These are phyloP conservation scores for Fusarium bulbicola DNA, from an alignment of 2,329 filamentous ascomycete genomes.

Conservation along the genomic window DNA sequence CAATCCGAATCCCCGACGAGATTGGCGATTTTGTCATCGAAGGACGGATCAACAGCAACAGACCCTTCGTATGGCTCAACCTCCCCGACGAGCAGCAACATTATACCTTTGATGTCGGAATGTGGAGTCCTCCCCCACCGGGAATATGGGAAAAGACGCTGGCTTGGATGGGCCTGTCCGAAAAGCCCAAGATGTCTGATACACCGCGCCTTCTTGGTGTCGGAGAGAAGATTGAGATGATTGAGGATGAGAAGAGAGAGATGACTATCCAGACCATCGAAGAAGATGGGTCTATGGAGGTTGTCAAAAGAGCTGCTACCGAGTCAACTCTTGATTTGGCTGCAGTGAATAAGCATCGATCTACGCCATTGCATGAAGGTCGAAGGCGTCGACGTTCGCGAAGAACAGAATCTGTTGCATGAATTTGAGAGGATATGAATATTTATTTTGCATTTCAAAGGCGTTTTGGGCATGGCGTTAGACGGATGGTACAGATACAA, in stretches of 20 bases:
- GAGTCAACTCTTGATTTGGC: slow-evolving; percentile 14
- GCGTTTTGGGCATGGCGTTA: slow-evolving; percentile 3
- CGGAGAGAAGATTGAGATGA: slow-evolving; percentile 14
- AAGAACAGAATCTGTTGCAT: neutral
- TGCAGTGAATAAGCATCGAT: slow-evolving; percentile 13
- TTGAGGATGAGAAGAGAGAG: slow-evolving; percentile 14
- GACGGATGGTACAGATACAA: neutral
- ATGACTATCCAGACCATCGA: neutral
- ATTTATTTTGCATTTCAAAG: neutral
- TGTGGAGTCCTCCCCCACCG: slow-evolving; percentile 44
- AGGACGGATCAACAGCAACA: slow-evolving; percentile 51
- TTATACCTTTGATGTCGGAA: slow-evolving; percentile 46
- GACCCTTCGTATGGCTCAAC: slow-evolving; percentile 51
- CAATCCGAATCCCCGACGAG: slow-evolving; percentile 48
- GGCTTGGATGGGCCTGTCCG: slow-evolving; percentile 41
- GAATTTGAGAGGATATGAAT: neutral
- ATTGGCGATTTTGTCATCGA: slow-evolving; percentile 52
- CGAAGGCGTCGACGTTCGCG: slow-evolving; percentile 11
- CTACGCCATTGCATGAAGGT: slow-evolving; percentile 18
- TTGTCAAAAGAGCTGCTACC: slow-evolving; percentile 3
- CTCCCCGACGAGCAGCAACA: slow-evolving; percentile 47
- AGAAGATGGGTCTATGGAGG: slow-evolving; percentile 1
- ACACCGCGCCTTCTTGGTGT: slow-evolving; percentile 42
- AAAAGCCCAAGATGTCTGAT: slow-evolving; percentile 26
- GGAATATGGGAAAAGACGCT: slow-evolving; percentile 42